Evolutionary conservation across 345 rosid genomes (phyloP).

Genomic region (Passiflora organensis): DNA sequence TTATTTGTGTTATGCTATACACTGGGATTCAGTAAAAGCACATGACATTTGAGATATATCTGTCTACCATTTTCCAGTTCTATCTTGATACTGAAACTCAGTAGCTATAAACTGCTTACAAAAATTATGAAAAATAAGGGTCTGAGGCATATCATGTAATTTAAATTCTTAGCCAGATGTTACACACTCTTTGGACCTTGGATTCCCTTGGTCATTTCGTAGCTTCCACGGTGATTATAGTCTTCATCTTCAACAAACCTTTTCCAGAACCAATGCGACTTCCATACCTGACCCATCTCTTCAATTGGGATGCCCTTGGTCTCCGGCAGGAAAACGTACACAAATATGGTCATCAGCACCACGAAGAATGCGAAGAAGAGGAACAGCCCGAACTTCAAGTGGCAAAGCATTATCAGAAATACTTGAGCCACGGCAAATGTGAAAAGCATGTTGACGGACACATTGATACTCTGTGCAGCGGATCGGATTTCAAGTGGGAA

Average conservation of each 20-base stretch:
- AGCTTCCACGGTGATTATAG: slow-evolving; percentile 14
- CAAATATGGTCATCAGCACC: slow-evolving; percentile 44
- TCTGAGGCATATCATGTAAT: background rate
- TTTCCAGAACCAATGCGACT: slow-evolving; percentile 61
- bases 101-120: slow-evolving; percentile 19
- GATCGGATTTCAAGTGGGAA: slow-evolving; percentile 86
- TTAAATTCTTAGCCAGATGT: background rate
- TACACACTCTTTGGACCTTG: slow-evolving; percentile 26
- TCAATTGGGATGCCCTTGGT: slow-evolving; percentile 68
- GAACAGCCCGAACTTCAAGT: slow-evolving; percentile 70
- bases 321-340: slow-evolving; percentile 61
- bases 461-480: slow-evolving; percentile 84
- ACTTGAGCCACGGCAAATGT: slow-evolving; percentile 72
- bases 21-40: background rate
- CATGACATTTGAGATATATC: slow-evolving; percentile 3
- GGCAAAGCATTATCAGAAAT: slow-evolving; percentile 74
- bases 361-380: slow-evolving; percentile 64
- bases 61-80: background rate
- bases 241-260: slow-evolving; percentile 36
- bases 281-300: slow-evolving; percentile 63
- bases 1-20: too few relatives aligned
- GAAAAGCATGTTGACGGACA: slow-evolving; percentile 85
- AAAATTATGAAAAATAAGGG: background rate
- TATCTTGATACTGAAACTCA: slow-evolving; percentile 10
- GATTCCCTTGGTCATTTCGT: slow-evolving; percentile 50